These are phyloP conservation scores for Coemansia sp. DNA, from an alignment of 371 early-diverging fungal species.

Conservation along the genomic window DNA sequence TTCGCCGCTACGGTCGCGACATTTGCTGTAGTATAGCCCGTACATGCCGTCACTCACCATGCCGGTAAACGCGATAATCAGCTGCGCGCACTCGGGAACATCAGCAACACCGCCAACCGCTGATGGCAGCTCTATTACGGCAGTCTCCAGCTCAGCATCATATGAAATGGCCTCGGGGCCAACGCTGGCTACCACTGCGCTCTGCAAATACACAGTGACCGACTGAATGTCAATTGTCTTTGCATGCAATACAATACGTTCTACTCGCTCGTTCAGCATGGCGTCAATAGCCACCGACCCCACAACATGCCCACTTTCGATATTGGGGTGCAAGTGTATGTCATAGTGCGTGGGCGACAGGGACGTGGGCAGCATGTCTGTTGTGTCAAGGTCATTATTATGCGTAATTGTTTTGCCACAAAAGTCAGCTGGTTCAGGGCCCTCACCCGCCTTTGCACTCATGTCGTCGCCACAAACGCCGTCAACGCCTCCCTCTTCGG, in stretches of 20 bases:
- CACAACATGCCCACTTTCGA: constrained; percentile 63
- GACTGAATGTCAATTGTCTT: constrained; percentile 53
- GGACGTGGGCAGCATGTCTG: constrained; percentile 62
- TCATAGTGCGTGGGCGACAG: constrained; percentile 76
- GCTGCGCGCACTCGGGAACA: constrained; percentile 24
- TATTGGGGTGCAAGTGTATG: constrained; percentile 67
- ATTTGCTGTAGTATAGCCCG: constrained; percentile 82
- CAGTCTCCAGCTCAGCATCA: constrained; percentile 61
- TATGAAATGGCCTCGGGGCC: constrained; percentile 53
- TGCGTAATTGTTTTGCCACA: neutral
- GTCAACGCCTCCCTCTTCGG: neutral
- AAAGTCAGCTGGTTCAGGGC: neutral
- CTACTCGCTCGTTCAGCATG: constrained; percentile 58
- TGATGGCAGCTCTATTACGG: constrained; percentile 59
- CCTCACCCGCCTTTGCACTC: neutral
- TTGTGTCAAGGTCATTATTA: neutral
- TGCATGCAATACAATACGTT: constrained; percentile 61
- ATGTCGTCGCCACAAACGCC: constrained; percentile 2
- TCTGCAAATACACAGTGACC: constrained; percentile 37
- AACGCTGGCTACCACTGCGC: constrained; percentile 33
- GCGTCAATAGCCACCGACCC: constrained; percentile 60
- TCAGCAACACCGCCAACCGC: constrained; percentile 54
- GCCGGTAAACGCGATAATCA: constrained; percentile 67
- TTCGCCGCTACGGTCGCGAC: constrained; percentile 62
- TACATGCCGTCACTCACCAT: constrained; percentile 76